A percentile compares a stretch with the other conserved stretches of the same genome.
These are phyloP conservation scores for Viola odorata DNA, from an alignment of 345 rosid species.

Conservation along the genomic window DNA sequence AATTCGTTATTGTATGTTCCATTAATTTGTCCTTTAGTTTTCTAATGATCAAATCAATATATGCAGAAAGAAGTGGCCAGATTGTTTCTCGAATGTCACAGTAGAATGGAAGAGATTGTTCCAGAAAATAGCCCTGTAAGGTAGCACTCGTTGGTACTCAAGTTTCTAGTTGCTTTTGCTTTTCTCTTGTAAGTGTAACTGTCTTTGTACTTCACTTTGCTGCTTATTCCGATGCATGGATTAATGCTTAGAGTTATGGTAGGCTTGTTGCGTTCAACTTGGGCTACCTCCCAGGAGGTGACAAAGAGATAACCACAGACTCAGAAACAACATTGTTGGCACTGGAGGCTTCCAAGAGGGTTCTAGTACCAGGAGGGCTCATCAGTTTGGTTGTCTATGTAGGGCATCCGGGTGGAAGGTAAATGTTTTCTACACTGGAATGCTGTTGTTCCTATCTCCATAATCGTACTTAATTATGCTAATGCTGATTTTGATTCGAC, in stretches of 20 bases:
- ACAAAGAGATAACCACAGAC: constrained; percentile 52
- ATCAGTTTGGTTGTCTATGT: constrained; percentile 73
- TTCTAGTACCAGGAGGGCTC: constrained; percentile 61
- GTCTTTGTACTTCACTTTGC: background rate
- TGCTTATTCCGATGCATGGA: background rate
- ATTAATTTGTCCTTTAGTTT: too few relatives aligned
- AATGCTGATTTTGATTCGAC: background rate
- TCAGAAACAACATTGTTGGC: constrained; percentile 60
- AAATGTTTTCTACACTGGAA: background rate
- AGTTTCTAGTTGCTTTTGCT: constrained; percentile 8
- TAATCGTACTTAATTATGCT: background rate
- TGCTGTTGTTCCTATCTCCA: background rate
- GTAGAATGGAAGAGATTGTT: constrained; percentile 69
- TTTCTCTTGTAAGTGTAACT: background rate
- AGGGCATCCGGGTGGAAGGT: constrained; percentile 94
- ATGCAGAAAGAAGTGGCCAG: constrained; percentile 63
- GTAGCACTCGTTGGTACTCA: constrained; percentile 26
- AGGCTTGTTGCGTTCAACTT: constrained; percentile 91
- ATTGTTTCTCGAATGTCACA: constrained; percentile 68
- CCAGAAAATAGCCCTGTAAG: constrained; percentile 50
- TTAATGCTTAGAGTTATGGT: background rate
- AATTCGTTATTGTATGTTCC: too few relatives aligned
- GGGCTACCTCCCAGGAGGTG: constrained; percentile 93
- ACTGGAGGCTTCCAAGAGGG: constrained; percentile 58
- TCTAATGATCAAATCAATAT: background rate